Conservation (phyloP, 306 rosid genomes). For the Amphicarpaea edgeworthii region DNA sequence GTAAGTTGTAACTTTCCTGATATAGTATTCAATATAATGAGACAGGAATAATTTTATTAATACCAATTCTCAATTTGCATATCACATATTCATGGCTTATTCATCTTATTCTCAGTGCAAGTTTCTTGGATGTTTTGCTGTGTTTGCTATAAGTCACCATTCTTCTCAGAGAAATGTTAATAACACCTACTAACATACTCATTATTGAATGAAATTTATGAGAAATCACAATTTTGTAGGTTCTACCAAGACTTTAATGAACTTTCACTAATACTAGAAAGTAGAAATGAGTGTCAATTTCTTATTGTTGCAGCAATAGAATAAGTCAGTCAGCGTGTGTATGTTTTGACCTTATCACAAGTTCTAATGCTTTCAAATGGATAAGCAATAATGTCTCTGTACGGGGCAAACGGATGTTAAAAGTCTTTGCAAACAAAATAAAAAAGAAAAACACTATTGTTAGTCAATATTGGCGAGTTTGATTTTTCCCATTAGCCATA, state of each 20-base stretch:
- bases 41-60: conserved; percentile 24
- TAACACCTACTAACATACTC: not conserved
- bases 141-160: not conserved
- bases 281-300: no score
- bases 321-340: not conserved
- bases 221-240: no score
- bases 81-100: not conserved
- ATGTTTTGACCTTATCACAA: not conserved
- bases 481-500: conserved; percentile 34
- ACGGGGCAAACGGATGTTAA: not conserved
- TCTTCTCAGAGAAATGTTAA: not conserved
- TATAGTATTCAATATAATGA: conserved; percentile 25
- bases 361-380: not conserved
- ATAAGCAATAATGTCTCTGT: not conserved
- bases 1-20: conserved; percentile 35
- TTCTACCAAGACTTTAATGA: no score
- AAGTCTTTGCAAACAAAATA: not conserved
- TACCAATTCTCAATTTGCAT: conserved; percentile 32
- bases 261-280: no score
- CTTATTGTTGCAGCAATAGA: no score
- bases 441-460: not conserved
- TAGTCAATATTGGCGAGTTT: conserved; percentile 39
- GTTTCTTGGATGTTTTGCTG: conserved; percentile 7
- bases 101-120: not conserved
- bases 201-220: not conserved